These are phyloP conservation scores for Colletotrichum magnum DNA, from an alignment of 2,329 filamentous ascomycete genomes.

Conservation along the genomic window DNA sequence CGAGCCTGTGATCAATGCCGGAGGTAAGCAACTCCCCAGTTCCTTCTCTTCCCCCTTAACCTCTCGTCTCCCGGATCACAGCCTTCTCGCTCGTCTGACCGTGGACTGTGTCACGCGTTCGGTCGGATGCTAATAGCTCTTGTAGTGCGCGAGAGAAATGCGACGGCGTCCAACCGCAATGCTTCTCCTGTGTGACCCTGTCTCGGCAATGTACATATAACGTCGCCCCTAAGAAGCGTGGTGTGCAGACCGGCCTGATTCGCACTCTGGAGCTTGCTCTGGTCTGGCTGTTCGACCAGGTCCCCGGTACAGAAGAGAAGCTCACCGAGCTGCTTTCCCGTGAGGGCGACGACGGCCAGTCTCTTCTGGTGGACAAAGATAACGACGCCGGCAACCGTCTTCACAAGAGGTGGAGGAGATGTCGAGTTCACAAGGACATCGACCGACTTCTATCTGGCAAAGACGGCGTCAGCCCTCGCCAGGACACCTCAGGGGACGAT, in stretches of 20 bases:
- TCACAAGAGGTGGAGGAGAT: slow-evolving; percentile 74
- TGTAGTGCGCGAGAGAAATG: slow-evolving; percentile 76
- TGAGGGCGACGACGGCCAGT: slow-evolving; percentile 55
- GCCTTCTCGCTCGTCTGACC: neutral
- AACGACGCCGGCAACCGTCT: slow-evolving; percentile 67
- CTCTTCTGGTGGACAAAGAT: slow-evolving; percentile 67
- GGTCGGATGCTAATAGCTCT: slow-evolving; percentile 6
- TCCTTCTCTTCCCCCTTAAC: neutral
- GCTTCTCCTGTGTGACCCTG: slow-evolving; percentile 75
- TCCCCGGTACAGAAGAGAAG: slow-evolving; percentile 70
- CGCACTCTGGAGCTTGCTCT: slow-evolving; percentile 79
- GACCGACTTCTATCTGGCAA: slow-evolving; percentile 71
- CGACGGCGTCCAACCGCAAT: slow-evolving; percentile 77
- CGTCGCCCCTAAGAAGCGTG: slow-evolving; percentile 80
- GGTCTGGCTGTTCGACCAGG: slow-evolving; percentile 75
- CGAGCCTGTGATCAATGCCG: slow-evolving; percentile 79
- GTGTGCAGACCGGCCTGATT: slow-evolving; percentile 85
- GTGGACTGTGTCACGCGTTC: neutral
- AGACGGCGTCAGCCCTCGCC: slow-evolving; percentile 48
- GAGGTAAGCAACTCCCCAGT: slow-evolving; percentile 42
- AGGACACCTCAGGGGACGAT: slow-evolving; percentile 53
- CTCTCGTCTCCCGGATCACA: neutral
- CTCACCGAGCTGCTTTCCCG: slow-evolving; percentile 68
- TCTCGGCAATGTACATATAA: slow-evolving; percentile 79
- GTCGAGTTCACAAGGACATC: slow-evolving; percentile 73